Percentiles rank a stretch among this genome's conserved stretches.
These are phyloP conservation scores for Xylaria sp. DNA, from an alignment of 2,329 filamentous ascomycete species.

Conservation along the genomic window DNA sequence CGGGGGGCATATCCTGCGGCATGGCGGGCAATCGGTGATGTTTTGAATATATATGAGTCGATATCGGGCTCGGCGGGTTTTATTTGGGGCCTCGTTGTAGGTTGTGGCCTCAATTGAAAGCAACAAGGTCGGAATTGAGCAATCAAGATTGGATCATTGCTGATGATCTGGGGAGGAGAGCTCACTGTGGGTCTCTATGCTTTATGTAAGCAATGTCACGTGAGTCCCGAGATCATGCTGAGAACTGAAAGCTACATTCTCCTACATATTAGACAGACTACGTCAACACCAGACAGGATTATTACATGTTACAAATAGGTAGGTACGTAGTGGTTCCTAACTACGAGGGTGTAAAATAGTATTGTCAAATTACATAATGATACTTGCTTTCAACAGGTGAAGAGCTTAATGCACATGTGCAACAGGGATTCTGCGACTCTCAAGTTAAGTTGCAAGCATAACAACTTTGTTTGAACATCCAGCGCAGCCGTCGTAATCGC, in stretches of 20 bases:
- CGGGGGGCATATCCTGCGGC: slow-evolving; percentile 97
- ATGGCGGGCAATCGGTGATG: slow-evolving; percentile 65
- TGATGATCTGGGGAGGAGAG: slow-evolving; percentile 7
- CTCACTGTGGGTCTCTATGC: slow-evolving; percentile 12
- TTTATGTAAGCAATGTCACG: slow-evolving; percentile 30
- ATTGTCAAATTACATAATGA: slow-evolving; percentile 12
- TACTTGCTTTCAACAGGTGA: not conserved
- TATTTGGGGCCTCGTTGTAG: slow-evolving; percentile 1
- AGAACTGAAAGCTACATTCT: too few relatives aligned
- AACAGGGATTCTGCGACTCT: not conserved
- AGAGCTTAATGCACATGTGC: not conserved
- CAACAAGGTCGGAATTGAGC: slow-evolving; percentile 11
- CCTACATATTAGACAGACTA: too few relatives aligned
- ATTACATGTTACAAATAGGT: not conserved
- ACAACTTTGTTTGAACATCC: slow-evolving; percentile 23
- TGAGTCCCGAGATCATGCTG: not conserved
- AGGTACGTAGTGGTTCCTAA: not conserved
- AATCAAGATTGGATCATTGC: slow-evolving; percentile 11
- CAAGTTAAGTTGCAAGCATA: slow-evolving; percentile 7
- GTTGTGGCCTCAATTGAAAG: slow-evolving; percentile 13
- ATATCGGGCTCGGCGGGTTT: not conserved
- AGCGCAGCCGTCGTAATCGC: slow-evolving; percentile 28
- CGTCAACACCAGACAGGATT: not conserved
- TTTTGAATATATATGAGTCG: not conserved
- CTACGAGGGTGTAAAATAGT: not conserved